A percentile compares a stretch with the other conserved stretches of the same genome.
Conservation (phyloP, 805 yeast genomes). For the Candida cerambycidarum region DNA sequence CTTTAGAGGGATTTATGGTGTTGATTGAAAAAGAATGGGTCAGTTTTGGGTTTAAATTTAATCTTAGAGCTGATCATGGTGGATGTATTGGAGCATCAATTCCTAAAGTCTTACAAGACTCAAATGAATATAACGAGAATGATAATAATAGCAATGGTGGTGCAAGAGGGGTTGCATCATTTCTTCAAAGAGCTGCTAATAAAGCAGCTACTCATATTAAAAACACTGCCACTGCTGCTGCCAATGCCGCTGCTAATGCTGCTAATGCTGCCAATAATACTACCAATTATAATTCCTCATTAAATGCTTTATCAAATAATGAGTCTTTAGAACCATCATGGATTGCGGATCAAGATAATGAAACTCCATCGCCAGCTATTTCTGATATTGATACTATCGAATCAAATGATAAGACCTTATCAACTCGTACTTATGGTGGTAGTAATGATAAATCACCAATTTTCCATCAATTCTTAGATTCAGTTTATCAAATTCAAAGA, state of each 20-base stretch:
- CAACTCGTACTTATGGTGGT: slow-evolving; percentile 27
- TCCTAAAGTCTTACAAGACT: slow-evolving; percentile 15
- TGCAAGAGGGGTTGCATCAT: slow-evolving; percentile 32
- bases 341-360: slow-evolving; percentile 1
- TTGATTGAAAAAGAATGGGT: slow-evolving; percentile 94
- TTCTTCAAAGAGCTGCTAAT: slow-evolving; percentile 43
- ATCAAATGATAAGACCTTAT: slow-evolving; percentile 1
- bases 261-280: slow-evolving; percentile 8
- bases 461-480: slow-evolving; percentile 91
- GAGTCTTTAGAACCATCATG: slow-evolving; percentile 2
- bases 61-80: slow-evolving; percentile 79
- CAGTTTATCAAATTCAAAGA: slow-evolving; percentile 73
- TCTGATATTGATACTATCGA: slow-evolving; percentile 3
- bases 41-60: slow-evolving; percentile 88
- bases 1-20: slow-evolving; percentile 81
- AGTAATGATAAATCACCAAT: slow-evolving; percentile 66
- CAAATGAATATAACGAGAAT: slow-evolving; percentile 10
- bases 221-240: slow-evolving; percentile 33
- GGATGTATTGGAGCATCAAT: slow-evolving; percentile 44
- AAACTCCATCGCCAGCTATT: slow-evolving; percentile 1
- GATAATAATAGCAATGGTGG: slow-evolving; percentile 19
- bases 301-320: not conserved
- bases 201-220: slow-evolving; percentile 42
- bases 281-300: slow-evolving; percentile 6
- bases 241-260: slow-evolving; percentile 11